Conservation (phyloP, 108 stramenopile genomes). For the Nannochloropsis salina region DNA sequence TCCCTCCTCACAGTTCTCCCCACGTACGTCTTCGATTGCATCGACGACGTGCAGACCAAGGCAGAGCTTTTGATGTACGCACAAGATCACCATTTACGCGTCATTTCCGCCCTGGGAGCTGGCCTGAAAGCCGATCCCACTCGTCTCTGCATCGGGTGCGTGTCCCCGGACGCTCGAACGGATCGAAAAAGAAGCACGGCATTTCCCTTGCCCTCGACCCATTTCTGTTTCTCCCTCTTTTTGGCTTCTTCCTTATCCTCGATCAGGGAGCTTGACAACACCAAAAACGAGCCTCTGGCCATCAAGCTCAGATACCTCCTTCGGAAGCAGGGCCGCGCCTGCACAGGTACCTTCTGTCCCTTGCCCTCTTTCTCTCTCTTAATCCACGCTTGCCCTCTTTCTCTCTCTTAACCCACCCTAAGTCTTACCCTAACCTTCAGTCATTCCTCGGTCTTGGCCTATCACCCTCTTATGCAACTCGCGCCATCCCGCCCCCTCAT, state of each 20-base stretch:
- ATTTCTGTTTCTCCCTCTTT: background rate
- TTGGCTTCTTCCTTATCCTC: background rate
- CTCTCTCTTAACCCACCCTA: background rate
- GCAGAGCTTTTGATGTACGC: slow-evolving; percentile 75
- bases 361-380: background rate
- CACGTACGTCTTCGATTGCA: slow-evolving; percentile 83
- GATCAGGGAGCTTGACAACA: slow-evolving; percentile 64
- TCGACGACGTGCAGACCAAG: slow-evolving; percentile 97
- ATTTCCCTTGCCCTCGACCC: background rate
- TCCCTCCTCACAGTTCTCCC: background rate
- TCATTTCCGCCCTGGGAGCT: slow-evolving; percentile 90
- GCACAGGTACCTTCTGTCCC: background rate
- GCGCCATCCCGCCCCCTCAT: background rate
- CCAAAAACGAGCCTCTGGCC: slow-evolving; percentile 78
- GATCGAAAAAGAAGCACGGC: too few species aligned
- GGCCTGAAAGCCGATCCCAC: slow-evolving; percentile 92
- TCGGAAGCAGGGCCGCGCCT: slow-evolving; percentile 35
- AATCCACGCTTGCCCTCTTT: background rate
- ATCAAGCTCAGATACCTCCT: slow-evolving; percentile 71
- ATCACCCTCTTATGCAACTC: slow-evolving; percentile 66
- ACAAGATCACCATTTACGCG: slow-evolving; percentile 61
- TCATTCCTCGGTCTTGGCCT: background rate
- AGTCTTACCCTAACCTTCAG: background rate
- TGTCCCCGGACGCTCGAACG: background rate
- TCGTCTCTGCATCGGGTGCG: slow-evolving; percentile 69